phyloP scores from a whole-genome alignment of 805 yeast genomes.

The Candida ponderosae region DNA sequence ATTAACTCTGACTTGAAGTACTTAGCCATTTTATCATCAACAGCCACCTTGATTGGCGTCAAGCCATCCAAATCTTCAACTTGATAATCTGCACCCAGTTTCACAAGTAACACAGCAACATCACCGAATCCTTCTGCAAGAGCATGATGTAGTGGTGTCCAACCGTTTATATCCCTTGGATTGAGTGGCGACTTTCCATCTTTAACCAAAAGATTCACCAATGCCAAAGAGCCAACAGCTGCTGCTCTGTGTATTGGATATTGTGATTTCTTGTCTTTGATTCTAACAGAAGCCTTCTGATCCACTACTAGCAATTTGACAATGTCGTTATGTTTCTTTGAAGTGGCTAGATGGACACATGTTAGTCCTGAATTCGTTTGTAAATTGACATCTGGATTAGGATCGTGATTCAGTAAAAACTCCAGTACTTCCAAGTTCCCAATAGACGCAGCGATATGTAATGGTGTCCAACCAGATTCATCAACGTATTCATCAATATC shows the following conservation, averaged over 20 bases:
- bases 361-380: slow-evolving; percentile 68
- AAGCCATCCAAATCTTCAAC: slow-evolving; percentile 43
- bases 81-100: slow-evolving; percentile 57
- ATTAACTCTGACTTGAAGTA: slow-evolving; percentile 23
- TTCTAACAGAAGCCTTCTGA: slow-evolving; percentile 52
- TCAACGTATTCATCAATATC: slow-evolving; percentile 68
- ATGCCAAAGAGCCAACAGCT: slow-evolving; percentile 55
- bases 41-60: slow-evolving; percentile 46
- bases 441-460: slow-evolving; percentile 74
- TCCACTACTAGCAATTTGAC: slow-evolving; percentile 44
- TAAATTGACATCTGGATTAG: slow-evolving; percentile 52
- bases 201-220: slow-evolving; percentile 46
- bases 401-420: slow-evolving; percentile 39
- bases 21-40: slow-evolving; percentile 40
- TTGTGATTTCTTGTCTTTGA: slow-evolving; percentile 59
- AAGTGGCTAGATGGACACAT: slow-evolving; percentile 65
- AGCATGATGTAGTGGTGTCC: slow-evolving; percentile 89
- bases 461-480: slow-evolving; percentile 81
- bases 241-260: slow-evolving; percentile 80
- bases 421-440: slow-evolving; percentile 53
- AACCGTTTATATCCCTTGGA: slow-evolving; percentile 60
- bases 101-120: slow-evolving; percentile 52
- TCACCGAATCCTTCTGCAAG: slow-evolving; percentile 86
- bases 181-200: slow-evolving; percentile 57
- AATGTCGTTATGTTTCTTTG: slow-evolving; percentile 53